Evolutionary conservation across 441 rosid species (phyloP), one percentile per base, ranked within the genome.

Genomic region (Kokia cookei): DNA sequence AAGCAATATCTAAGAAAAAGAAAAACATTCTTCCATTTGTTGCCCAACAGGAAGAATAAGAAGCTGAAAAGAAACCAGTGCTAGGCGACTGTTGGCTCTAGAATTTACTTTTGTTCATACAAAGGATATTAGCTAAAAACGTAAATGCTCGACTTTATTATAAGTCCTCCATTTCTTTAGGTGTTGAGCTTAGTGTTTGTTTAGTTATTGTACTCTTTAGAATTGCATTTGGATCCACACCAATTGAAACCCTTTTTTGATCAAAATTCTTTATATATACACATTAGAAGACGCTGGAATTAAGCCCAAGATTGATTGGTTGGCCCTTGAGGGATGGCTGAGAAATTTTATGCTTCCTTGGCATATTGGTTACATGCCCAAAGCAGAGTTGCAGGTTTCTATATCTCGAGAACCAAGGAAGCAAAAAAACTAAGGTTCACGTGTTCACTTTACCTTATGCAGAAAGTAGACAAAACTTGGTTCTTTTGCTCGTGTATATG

Each of bases 1-100:
- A 13, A 66, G 81, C 76, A 83, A 80, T 48, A 48, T 74, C 24
- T 79, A 71, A 76, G 48, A 13, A 51, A 47, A 11, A 71, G 77
- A 51, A 13, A 51, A 47, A 5, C 12, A 9, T 74, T 71, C 73
- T 51, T 68, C 53, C 65, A 60, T 68, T 26, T 55, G 72, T 64
- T 54, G 5, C 48, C 13, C 17, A 14, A 19, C 63, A 19, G 26
- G 76, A 65, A 74, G 80, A 79, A 78, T 63, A 76, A 80, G 65
- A 62, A 7, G 17, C 63, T 55, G 60, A 76, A 53, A 76, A 78
- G 64, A 22, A 22, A 37, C 47, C 47, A 15, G 47, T 35, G 22
- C 24, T 62, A 62, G 66, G 47, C 37, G 47, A 64, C 8, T 19
- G 50, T 64, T 64, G 51, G 51, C 19, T 6, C 37, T 65, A 45